phyloP scores from a whole-genome alignment of 2,329 filamentous ascomycete genomes.

The Colletotrichum incanum region DNA sequence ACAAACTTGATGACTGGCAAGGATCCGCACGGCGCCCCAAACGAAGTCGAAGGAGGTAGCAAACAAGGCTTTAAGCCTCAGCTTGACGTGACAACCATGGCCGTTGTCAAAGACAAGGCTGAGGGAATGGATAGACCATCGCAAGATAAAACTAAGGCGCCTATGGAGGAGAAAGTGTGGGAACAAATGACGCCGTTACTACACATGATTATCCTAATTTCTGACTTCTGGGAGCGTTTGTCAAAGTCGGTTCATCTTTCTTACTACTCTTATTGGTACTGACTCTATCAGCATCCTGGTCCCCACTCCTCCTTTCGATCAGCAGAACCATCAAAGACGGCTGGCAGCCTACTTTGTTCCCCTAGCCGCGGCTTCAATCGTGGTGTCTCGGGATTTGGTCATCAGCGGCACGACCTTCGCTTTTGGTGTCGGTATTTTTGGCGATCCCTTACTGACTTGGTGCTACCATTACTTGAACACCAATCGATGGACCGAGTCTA shows the following conservation, averaged over 20 bases:
- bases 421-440: constrained; percentile 75
- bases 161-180: constrained; percentile 36
- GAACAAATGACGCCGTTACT: constrained; percentile 30
- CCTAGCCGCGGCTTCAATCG: not conserved
- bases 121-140: constrained; percentile 35
- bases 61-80: constrained; percentile 14
- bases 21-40: constrained; percentile 20
- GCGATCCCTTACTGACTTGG: constrained; percentile 71
- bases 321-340: constrained; percentile 2
- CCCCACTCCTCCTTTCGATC: constrained; percentile 46
- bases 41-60: not conserved
- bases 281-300: constrained; percentile 15
- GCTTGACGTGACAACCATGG: constrained; percentile 24
- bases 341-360: not conserved
- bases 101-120: constrained; percentile 38
- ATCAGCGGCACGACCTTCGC: constrained; percentile 71
- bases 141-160: constrained; percentile 39
- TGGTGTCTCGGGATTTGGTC: constrained; percentile 62
- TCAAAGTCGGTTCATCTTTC: constrained; percentile 44
- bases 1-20: constrained; percentile 21
- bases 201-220: constrained; percentile 45
- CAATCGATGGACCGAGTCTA: not conserved
- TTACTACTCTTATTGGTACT: not conserved
- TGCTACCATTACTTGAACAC: constrained; percentile 47
- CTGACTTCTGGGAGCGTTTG: constrained; percentile 47